A percentile compares a stretch with the other conserved stretches of the same genome.
These are phyloP conservation scores for Aspergillus kassunensis DNA, from an alignment of 495 filamentous ascomycete genomes.

Conservation along the genomic window DNA sequence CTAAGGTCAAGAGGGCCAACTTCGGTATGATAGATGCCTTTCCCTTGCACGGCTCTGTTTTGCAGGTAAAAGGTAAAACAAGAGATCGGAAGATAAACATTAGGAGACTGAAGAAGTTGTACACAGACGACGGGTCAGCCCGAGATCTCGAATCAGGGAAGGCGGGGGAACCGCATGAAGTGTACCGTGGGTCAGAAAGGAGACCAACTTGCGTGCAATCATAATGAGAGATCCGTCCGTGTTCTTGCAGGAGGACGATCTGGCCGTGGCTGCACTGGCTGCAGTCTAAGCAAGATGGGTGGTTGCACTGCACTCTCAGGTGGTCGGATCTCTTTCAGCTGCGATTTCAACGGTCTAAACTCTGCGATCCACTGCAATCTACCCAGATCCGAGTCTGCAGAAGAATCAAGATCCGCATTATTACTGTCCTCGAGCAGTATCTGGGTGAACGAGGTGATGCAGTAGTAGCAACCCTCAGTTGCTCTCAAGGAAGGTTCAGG, in stretches of 20 bases:
- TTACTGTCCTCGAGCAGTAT: too few species aligned
- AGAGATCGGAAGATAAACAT: neutral
- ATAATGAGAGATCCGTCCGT: neutral
- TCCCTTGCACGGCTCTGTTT: too few species aligned
- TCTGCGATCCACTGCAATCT: too few species aligned
- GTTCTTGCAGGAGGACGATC: conserved; percentile 2
- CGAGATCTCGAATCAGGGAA: conserved; percentile 29
- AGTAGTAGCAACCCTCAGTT: too few species aligned
- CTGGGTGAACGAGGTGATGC: too few species aligned
- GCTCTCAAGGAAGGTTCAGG: too few species aligned
- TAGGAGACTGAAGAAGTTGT: neutral
- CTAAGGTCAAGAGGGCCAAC: too few species aligned
- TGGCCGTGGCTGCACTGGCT: conserved; percentile 18
- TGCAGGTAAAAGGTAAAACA: neutral
- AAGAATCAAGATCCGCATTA: too few species aligned
- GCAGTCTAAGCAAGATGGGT: neutral
- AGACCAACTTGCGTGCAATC: too few species aligned
- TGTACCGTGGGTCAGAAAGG: conserved; percentile 20
- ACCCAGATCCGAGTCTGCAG: too few species aligned
- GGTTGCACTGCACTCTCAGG: conserved; percentile 12
- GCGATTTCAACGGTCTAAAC: conserved; percentile 22
- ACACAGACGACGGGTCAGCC: conserved; percentile 27
- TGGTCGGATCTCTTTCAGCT: conserved; percentile 18
- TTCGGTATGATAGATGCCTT: too few species aligned
- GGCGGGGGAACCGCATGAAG: conserved; percentile 17